Conservation (phyloP, 495 filamentous ascomycete species). For the Penicillium diatomitis region DNA sequence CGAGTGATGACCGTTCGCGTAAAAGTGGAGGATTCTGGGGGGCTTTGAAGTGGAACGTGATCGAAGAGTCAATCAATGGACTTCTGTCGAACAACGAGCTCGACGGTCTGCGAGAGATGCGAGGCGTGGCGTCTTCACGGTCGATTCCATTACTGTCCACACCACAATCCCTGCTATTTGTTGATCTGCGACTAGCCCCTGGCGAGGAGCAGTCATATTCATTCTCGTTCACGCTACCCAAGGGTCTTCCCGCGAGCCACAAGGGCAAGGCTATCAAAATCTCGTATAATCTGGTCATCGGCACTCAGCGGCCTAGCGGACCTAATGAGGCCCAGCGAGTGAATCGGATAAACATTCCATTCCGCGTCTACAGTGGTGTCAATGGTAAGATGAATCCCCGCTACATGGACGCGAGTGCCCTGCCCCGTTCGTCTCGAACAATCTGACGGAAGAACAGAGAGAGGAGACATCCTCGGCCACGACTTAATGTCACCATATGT, state of each 20-base stretch:
- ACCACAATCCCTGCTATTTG: slow-evolving; percentile 94
- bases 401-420: too few relatives aligned
- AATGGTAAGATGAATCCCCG: slow-evolving; percentile 43
- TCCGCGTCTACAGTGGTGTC: slow-evolving; percentile 86
- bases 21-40: slow-evolving; percentile 72
- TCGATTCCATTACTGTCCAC: slow-evolving; percentile 85
- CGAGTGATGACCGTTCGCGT: slow-evolving; percentile 52
- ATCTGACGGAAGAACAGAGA: slow-evolving; percentile 28
- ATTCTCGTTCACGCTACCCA: slow-evolving; percentile 78
- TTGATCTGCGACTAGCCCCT: slow-evolving; percentile 77
- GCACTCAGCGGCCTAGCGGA: slow-evolving; percentile 77
- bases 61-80: slow-evolving; percentile 82
- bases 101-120: slow-evolving; percentile 91
- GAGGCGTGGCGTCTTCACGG: slow-evolving; percentile 66
- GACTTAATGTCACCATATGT: slow-evolving; percentile 93
- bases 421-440: slow-evolving; percentile 11
- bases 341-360: slow-evolving; percentile 85
- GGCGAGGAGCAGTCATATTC: slow-evolving; percentile 83
- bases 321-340: slow-evolving; percentile 69
- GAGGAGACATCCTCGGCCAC: slow-evolving; percentile 64
- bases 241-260: slow-evolving; percentile 80
- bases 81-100: slow-evolving; percentile 76
- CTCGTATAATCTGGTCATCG: slow-evolving; percentile 81
- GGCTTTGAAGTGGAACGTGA: slow-evolving; percentile 77
- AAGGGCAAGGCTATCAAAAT: slow-evolving; percentile 93